Evolutionary conservation across 768 basidiomycete species (phyloP), one percentile per base, ranked within the genome.

Genomic region (Lentinula edodes): DNA sequence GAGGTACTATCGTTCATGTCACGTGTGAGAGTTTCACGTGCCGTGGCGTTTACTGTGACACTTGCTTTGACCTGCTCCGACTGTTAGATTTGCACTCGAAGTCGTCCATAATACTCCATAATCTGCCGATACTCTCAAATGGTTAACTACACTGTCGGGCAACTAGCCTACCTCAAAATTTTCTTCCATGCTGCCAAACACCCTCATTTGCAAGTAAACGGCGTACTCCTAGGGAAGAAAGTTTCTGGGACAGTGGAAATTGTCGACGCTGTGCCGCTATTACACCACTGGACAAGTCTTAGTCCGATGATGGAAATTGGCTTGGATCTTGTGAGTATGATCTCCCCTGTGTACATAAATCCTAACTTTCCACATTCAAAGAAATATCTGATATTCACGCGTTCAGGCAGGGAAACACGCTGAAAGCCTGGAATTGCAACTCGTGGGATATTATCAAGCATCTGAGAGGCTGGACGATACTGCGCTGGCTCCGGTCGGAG

Each of bases 221-320:
- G 92, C 3, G 84, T 93, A 7, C 76, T 94, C n/a, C 73, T 93
- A 1, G 90, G 90, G 39, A 81, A 76, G 36, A 70, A 75, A 51
- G 61, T 68, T 16, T 58, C 63, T 15, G 67, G 73, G 2, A 69
- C 50, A 1, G 80, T 90, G 46, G 70, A 71, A 58, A 80, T 89
- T 53, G 74, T 77, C 53, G 90, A 93, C 67, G 81, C 85, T 2
- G 76, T 94, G 42, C 92, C 92, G 15, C 77, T 94, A 39, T 80
- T 91, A 55, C 91, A 94, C 69, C 86, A 91, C 69, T 93, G 91
- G 91, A 91, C 90, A 6, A 87, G 82, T 66, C 78, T 94, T 58
- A 89, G 87, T 63, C 89, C 90, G 3, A 89, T 89, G 86, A 91
- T 91, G 88, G 90, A 92, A 70, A 86, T 91, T 63, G 91, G 90